Evolutionary conservation across 768 basidiomycete genomes (phyloP).

Genomic region (Rhizopogon sp.): DNA sequence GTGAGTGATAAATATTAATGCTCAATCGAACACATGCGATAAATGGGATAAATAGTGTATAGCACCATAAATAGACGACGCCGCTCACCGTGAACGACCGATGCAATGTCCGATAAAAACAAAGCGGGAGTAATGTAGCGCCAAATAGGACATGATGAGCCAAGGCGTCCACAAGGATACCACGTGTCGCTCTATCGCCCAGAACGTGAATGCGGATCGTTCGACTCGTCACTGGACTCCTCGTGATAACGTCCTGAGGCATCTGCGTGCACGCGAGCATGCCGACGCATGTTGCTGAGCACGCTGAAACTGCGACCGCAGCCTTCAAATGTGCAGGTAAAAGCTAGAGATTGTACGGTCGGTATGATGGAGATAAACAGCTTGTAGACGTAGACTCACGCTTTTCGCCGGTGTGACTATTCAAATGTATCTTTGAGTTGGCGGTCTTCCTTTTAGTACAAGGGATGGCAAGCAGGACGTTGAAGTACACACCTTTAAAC

Average conservation of each 20-base stretch:
- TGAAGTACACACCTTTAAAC: slow-evolving; percentile 55
- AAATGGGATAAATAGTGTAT: slow-evolving; percentile 10
- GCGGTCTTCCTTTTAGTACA: slow-evolving; percentile 4
- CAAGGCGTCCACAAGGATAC: background rate
- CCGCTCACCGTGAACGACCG: background rate
- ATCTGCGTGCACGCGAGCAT: slow-evolving; percentile 66
- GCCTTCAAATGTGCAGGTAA: slow-evolving; percentile 65
- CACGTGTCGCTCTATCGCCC: slow-evolving; percentile 5
- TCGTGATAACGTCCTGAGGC: slow-evolving; percentile 29
- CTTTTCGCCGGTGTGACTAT: slow-evolving; percentile 83
- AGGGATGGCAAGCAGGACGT: slow-evolving; percentile 1
- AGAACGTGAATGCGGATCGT: slow-evolving; percentile 28
- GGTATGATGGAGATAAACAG: slow-evolving; percentile 8
- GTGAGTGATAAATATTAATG: background rate
- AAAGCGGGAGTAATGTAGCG: background rate
- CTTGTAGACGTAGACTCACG: slow-evolving; percentile 42
- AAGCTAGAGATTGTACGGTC: slow-evolving; percentile 41
- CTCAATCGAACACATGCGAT: slow-evolving; percentile 8
- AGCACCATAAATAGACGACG: background rate
- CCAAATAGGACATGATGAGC: background rate
- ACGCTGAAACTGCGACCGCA: slow-evolving; percentile 84
- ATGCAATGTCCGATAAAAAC: slow-evolving; percentile 11
- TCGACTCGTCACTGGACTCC: slow-evolving; percentile 41
- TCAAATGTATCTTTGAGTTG: slow-evolving; percentile 63
- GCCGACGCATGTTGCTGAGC: slow-evolving; percentile 85